phyloP scores from a whole-genome alignment of 768 basidiomycete species.

The Lactarius indigo region DNA sequence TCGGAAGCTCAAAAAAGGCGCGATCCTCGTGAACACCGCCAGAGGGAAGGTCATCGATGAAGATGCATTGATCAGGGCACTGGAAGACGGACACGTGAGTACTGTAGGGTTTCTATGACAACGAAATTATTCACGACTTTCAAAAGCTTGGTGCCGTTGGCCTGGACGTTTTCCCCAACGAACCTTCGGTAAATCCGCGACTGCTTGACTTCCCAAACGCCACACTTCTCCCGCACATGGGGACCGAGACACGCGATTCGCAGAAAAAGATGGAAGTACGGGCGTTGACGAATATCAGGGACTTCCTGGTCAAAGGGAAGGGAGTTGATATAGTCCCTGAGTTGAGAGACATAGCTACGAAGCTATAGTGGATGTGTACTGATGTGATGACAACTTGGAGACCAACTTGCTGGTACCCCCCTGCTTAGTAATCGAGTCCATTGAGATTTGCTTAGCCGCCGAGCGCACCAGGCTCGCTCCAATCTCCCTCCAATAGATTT shows the following conservation, averaged over 20 bases:
- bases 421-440: not conserved
- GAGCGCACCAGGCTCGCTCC: too few relatives aligned
- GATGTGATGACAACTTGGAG: not conserved
- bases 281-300: constrained; percentile 72
- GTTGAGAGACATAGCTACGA: constrained; percentile 27
- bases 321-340: constrained; percentile 71
- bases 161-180: constrained; percentile 83
- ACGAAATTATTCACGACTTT: not conserved
- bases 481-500: not conserved
- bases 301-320: constrained; percentile 60
- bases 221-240: constrained; percentile 88
- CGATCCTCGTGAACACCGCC: constrained; percentile 82
- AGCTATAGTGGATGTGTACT: constrained; percentile 1
- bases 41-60: constrained; percentile 91
- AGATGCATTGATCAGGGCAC: constrained; percentile 76
- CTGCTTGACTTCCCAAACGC: constrained; percentile 80
- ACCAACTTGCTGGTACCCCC: not conserved
- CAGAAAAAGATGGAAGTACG: constrained; percentile 82
- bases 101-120: not conserved
- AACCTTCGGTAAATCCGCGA: constrained; percentile 75
- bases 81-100: constrained; percentile 85
- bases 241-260: constrained; percentile 80
- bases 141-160: constrained; percentile 72
- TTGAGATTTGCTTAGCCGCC: not conserved
- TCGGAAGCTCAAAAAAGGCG: constrained; percentile 68